phyloP scores from a whole-genome alignment of 257 asterid species.

The Verbena officinalis region DNA sequence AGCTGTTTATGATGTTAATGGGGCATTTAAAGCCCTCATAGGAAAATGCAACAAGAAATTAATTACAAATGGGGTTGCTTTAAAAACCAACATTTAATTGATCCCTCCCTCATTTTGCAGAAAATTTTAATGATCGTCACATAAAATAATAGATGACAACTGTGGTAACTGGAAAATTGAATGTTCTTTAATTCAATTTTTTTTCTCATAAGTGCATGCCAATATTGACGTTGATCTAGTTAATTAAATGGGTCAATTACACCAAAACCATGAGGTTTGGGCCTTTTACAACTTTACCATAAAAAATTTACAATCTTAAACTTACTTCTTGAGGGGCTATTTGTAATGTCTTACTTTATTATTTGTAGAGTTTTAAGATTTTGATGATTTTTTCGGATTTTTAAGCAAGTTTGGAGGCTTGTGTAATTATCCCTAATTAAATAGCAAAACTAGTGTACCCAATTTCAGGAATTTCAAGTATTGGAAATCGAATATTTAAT shows the following conservation, averaged over 20 bases:
- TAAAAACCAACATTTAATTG: conserved; percentile 34
- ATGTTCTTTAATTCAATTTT: conserved; percentile 27
- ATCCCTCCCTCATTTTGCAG: conserved; percentile 11
- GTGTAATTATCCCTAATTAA: not conserved
- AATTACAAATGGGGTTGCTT: conserved; percentile 36
- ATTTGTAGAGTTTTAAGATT: no score
- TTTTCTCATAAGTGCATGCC: conserved; percentile 1
- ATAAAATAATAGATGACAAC: conserved; percentile 31
- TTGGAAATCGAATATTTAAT: no score
- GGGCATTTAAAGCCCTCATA: conserved; percentile 37
- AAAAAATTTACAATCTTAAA: no score
- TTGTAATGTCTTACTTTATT: no score
- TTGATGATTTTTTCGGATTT: no score
- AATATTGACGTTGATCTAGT: no score
- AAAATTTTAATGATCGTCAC: conserved; percentile 30
- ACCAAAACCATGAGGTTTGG: no score
- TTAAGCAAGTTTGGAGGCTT: no score
- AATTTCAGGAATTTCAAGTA: not conserved
- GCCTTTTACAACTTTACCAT: no score
- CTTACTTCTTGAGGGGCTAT: no score
- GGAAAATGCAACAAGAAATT: conserved; percentile 38
- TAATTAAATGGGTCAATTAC: no score
- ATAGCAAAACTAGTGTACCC: not conserved
- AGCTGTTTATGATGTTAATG: conserved; percentile 28
- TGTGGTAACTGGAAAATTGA: conserved; percentile 28